These are phyloP conservation scores for Exserohilum turcica DNA, from an alignment of 2,329 filamentous ascomycete species.

Conservation along the genomic window DNA sequence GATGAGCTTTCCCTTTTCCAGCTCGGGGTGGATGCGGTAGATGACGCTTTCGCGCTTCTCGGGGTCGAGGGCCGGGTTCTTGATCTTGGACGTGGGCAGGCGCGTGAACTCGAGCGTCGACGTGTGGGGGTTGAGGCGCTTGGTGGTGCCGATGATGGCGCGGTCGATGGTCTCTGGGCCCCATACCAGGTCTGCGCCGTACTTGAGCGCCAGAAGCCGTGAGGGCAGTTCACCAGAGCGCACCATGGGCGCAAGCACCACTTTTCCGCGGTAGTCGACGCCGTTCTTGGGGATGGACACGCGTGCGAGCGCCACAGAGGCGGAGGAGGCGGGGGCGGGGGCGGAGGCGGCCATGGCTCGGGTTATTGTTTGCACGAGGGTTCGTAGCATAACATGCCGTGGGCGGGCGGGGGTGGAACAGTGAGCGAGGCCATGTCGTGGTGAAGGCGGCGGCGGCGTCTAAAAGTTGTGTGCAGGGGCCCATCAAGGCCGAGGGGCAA, in stretches of 20 bases:
- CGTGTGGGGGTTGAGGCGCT: conserved; percentile 75
- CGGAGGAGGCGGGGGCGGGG: too few relatives aligned
- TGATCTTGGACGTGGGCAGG: conserved; percentile 70
- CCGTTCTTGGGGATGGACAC: conserved; percentile 86
- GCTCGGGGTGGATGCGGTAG: conserved; percentile 79
- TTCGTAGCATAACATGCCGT: conserved; percentile 49
- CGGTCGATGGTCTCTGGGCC: conserved; percentile 94
- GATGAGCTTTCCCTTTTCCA: conserved; percentile 76
- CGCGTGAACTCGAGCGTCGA: conserved; percentile 86
- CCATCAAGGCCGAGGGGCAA: conserved; percentile 5
- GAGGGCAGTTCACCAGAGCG: conserved; percentile 95
- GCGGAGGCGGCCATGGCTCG: conserved; percentile 38
- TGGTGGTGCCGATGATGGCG: conserved; percentile 84
- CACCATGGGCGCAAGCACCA: conserved; percentile 97
- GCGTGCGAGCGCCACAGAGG: too few relatives aligned
- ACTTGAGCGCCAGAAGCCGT: conserved; percentile 84
- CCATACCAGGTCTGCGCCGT: conserved; percentile 97
- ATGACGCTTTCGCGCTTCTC: conserved; percentile 69
- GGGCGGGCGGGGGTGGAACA: not conserved
- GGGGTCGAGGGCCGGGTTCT: conserved; percentile 61
- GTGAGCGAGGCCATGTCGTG: conserved; percentile 5
- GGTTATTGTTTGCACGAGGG: conserved; percentile 34
- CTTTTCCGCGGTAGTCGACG: conserved; percentile 90
- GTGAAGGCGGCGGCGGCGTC: conserved; percentile 1
- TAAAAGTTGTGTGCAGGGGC: conserved; percentile 19